Evolutionary conservation across 2,329 filamentous ascomycete genomes (phyloP).

Genomic region (Talaromyces amestolkiae): DNA sequence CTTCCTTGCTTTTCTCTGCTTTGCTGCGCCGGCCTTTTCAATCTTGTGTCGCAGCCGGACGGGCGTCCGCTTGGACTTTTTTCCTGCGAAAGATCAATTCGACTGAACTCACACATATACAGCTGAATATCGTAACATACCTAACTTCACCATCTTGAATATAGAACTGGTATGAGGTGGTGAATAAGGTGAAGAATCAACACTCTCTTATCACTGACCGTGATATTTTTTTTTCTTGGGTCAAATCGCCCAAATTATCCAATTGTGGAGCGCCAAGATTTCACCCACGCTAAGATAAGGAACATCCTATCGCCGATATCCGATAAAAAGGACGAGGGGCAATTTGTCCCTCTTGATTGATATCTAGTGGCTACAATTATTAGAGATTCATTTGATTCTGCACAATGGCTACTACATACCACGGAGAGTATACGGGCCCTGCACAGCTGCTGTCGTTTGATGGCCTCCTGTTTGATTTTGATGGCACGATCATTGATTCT

Average conservation of each 20-base stretch:
- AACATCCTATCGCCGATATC: conserved; percentile 35
- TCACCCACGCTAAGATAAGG: conserved; percentile 28
- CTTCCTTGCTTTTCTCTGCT: conserved; percentile 88
- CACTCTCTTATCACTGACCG: conserved; percentile 11
- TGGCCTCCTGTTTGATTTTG: conserved; percentile 49
- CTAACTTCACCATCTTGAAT: conserved; percentile 40
- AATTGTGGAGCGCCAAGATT: conserved; percentile 32
- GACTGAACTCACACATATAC: neutral
- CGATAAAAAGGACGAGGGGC: conserved; percentile 20
- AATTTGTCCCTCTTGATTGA: neutral
- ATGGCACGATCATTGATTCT: conserved; percentile 49
- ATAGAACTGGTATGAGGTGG: neutral
- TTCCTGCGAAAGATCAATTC: conserved; percentile 57
- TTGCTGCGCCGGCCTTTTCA: conserved; percentile 83
- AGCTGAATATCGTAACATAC: conserved; percentile 26
- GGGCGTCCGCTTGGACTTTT: conserved; percentile 87
- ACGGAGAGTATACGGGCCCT: conserved; percentile 41
- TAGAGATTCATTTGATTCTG: neutral
- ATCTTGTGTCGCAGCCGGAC: conserved; percentile 94
- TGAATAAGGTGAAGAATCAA: neutral
- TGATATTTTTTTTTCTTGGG: conserved; percentile 5
- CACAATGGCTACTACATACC: conserved; percentile 30
- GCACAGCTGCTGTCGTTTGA: conserved; percentile 40
- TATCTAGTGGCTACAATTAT: neutral
- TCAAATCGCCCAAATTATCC: neutral